Base-by-base conservation (phyloP, 2,329 filamentous ascomycete genomes). In the Aureobasidium zeae region DNA sequence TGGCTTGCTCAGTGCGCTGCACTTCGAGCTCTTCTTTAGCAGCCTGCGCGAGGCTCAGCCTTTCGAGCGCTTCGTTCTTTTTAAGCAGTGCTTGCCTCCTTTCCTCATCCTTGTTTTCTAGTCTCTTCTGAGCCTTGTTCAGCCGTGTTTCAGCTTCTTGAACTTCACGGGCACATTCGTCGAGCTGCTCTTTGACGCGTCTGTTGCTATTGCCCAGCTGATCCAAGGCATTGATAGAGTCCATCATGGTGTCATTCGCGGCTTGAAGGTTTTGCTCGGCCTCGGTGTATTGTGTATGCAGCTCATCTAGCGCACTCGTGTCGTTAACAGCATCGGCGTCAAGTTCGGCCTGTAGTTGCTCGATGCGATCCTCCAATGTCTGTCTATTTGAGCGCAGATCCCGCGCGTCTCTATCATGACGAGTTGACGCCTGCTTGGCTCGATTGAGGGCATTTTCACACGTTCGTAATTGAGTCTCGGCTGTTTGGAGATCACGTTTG, bases 331-430 rank as follows among this genome's bases (percentile, higher is more conserved):
- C 48, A 21, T 75, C 71, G 44, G 64, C 66, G 15, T 77, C 74
- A 31, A 79, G 65, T 10, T 73, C 80, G 48, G 83, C 71, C 49
- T 86, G 79, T 28, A 93, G 69, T 32, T 77, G 75, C 43, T 77
- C 74, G 22, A 83, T 69, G 5, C 69, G 66, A 39, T 81, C 77
- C 39, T 81, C 73, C 5, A 79, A 74, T 39, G 67, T 63, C 48
- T 86, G 79, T 24, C 73, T 58, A 2, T 71, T 63, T 28, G 75
- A 62, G 47, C 73, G 72, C 12, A 86, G 61, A n/a, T 66, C 59
- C 33, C 63, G 60, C 24, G 62, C 58, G 17, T 60, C 57, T 29
- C 62, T 68, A 26, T 69, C 66, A 51, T 81, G 73, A 19, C 68
- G 65, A 11, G 59, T 57, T 12, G 79, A 52, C 3, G 68, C 66